phyloP scores from a whole-genome alignment of 805 yeast species.

The Komagataella pastoris region DNA sequence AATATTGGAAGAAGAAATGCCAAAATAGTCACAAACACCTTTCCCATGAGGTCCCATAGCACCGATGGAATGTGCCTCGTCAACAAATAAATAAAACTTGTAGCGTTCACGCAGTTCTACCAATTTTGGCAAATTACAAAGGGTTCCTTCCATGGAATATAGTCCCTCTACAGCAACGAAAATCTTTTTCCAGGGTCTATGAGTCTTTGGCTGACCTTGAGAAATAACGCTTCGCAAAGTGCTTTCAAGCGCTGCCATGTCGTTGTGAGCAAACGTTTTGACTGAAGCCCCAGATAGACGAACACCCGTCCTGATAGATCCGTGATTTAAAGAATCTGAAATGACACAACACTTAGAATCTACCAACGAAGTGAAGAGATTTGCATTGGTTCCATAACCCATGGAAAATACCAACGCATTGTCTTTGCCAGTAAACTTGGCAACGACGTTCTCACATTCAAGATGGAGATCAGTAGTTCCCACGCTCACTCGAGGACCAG shows the following conservation, averaged over 20 bases:
- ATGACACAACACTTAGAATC: constrained; percentile 84
- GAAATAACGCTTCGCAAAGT: constrained; percentile 74
- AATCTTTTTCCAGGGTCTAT: constrained; percentile 91
- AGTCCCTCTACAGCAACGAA: constrained; percentile 84
- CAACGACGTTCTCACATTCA: constrained; percentile 64
- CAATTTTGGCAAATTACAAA: constrained; percentile 67
- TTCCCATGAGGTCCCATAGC: constrained; percentile 94
- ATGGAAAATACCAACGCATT: constrained; percentile 77
- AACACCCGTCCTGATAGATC: constrained; percentile 91
- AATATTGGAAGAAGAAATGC: constrained; percentile 57
- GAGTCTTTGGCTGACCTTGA: constrained; percentile 89
- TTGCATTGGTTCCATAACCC: constrained; percentile 95
- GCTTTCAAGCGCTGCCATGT: constrained; percentile 68
- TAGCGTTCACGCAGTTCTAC: constrained; percentile 70
- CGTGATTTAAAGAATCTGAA: constrained; percentile 90
- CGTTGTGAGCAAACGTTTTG: constrained; percentile 84
- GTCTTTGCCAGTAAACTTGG: constrained; percentile 83
- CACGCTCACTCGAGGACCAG: constrained; percentile 61
- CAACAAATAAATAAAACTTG: constrained; percentile 82
- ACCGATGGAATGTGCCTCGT: constrained; percentile 98
- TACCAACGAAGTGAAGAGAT: constrained; percentile 68
- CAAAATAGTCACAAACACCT: constrained; percentile 92
- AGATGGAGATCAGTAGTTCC: constrained; percentile 71
- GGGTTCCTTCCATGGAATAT: constrained; percentile 87
- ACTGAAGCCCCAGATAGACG: constrained; percentile 88